phyloP scores from a whole-genome alignment of 1,284 basidiomycete species.

The Ustilago xerochloae region DNA sequence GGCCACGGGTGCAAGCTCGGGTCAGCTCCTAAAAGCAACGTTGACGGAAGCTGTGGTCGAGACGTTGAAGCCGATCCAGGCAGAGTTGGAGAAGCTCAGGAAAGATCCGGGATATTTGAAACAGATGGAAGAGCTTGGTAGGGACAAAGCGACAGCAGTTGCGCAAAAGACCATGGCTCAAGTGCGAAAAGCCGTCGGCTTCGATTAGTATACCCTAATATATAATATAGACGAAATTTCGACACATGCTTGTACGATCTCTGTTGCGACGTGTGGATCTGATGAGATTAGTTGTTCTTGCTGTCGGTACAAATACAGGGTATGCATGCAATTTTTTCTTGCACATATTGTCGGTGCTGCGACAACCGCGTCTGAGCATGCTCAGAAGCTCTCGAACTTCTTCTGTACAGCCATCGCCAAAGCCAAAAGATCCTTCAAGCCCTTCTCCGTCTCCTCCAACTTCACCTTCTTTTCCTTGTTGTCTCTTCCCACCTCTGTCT shows the following conservation, averaged over 20 bases:
- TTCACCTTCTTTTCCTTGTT: slow-evolving; percentile 47
- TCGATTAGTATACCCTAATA: slow-evolving; percentile 66
- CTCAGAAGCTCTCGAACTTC: slow-evolving; percentile 33
- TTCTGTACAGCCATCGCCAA: slow-evolving; percentile 20
- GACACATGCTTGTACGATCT: no score
- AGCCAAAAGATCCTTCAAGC: slow-evolving; percentile 23
- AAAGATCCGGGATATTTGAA: slow-evolving; percentile 76
- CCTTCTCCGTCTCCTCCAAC: slow-evolving; percentile 34
- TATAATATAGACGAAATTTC: no score
- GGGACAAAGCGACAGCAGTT: slow-evolving; percentile 74
- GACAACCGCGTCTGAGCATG: no score
- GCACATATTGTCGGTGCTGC: background rate
- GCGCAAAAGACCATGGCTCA: slow-evolving; percentile 77
- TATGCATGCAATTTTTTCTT: slow-evolving; percentile 9
- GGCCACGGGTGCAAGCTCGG: slow-evolving; percentile 70
- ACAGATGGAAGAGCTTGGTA: slow-evolving; percentile 76
- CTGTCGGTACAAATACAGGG: slow-evolving; percentile 30
- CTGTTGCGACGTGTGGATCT: no score
- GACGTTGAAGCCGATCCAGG: slow-evolving; percentile 77
- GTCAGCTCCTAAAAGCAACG: slow-evolving; percentile 80
- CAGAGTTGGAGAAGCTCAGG: slow-evolving; percentile 76
- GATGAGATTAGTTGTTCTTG: background rate
- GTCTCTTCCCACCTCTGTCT: slow-evolving; percentile 30
- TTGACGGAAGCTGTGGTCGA: slow-evolving; percentile 80
- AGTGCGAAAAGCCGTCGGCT: slow-evolving; percentile 77